Conservation (phyloP, 2,329 filamentous ascomycete genomes). For the Epichloe festucae region DNA sequence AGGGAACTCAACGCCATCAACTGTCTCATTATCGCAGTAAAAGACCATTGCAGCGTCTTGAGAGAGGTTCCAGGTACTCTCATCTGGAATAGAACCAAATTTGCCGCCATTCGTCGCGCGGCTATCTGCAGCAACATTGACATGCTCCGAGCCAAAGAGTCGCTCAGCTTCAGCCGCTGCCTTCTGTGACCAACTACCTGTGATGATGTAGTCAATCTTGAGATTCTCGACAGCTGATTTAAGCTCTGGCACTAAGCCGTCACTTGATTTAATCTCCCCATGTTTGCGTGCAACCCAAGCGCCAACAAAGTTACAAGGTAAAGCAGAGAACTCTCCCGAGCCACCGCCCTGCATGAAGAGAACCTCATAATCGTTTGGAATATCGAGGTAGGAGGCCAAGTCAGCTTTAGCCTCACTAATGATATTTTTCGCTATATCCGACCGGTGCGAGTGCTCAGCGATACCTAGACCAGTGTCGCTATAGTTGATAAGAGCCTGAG, state of each 20-base stretch:
- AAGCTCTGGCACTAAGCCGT: slow-evolving; percentile 19
- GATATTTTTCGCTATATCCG: slow-evolving; percentile 62
- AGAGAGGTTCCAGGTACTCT: slow-evolving; percentile 64
- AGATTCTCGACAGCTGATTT: slow-evolving; percentile 56
- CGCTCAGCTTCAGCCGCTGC: slow-evolving; percentile 71
- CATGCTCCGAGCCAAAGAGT: slow-evolving; percentile 61
- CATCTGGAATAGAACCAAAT: slow-evolving; percentile 71
- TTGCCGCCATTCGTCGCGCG: slow-evolving; percentile 59
- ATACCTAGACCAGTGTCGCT: slow-evolving; percentile 68
- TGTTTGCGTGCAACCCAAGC: slow-evolving; percentile 67
- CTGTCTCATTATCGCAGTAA: slow-evolving; percentile 88
- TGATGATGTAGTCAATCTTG: slow-evolving; percentile 80
- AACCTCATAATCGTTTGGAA: slow-evolving; percentile 78
- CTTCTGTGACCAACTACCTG: slow-evolving; percentile 75
- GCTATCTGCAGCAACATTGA: slow-evolving; percentile 67
- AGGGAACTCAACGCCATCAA: slow-evolving; percentile 86
- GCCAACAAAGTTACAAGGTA: slow-evolving; percentile 70
- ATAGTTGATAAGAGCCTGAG: slow-evolving; percentile 69
- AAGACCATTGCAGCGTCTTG: slow-evolving; percentile 64
- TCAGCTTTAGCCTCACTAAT: slow-evolving; percentile 66
- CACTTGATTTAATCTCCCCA: slow-evolving; percentile 33
- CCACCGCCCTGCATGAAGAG: slow-evolving; percentile 83
- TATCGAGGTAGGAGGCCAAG: slow-evolving; percentile 60
- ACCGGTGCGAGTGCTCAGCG: slow-evolving; percentile 84
- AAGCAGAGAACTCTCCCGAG: slow-evolving; percentile 70